These are phyloP conservation scores for Rosa multiflora DNA, from an alignment of 306 rosid genomes.

Conservation along the genomic window DNA sequence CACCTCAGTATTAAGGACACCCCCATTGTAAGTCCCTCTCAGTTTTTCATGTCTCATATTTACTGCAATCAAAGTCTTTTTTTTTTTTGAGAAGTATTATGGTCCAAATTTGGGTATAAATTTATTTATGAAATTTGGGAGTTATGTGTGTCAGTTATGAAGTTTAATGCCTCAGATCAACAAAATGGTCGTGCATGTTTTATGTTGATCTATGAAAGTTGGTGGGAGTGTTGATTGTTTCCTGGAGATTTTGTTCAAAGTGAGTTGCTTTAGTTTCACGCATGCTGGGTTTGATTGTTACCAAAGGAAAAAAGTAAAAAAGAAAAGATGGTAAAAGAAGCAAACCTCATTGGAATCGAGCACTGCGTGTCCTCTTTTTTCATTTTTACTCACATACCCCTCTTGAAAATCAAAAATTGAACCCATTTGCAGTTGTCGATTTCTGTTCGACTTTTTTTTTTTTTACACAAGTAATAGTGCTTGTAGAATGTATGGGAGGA, in stretches of 20 bases:
- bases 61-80: not conserved
- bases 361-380: not conserved
- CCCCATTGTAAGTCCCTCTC: constrained; percentile 73
- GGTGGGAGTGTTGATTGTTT: constrained; percentile 11
- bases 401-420: not conserved
- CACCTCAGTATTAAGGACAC: constrained; percentile 96
- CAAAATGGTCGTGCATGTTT: constrained; percentile 7
- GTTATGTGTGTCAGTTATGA: not conserved
- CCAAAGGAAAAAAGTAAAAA: not conserved
- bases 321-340: not conserved
- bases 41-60: not conserved
- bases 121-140: not conserved
- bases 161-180: not conserved
- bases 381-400: not conserved
- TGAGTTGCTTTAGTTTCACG: constrained; percentile 27
- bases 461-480: not conserved
- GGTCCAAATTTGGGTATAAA: constrained; percentile 2
- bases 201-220: not conserved
- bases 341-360: not conserved
- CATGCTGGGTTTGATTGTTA: constrained; percentile 23
- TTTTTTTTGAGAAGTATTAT: not conserved
- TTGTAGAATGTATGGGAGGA: not conserved
- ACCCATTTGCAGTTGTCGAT: not conserved
- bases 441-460: not conserved
- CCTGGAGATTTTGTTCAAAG: constrained; percentile 12